These are phyloP conservation scores for Debaryomyces castellii DNA, from an alignment of 805 yeast genomes.

Conservation along the genomic window DNA sequence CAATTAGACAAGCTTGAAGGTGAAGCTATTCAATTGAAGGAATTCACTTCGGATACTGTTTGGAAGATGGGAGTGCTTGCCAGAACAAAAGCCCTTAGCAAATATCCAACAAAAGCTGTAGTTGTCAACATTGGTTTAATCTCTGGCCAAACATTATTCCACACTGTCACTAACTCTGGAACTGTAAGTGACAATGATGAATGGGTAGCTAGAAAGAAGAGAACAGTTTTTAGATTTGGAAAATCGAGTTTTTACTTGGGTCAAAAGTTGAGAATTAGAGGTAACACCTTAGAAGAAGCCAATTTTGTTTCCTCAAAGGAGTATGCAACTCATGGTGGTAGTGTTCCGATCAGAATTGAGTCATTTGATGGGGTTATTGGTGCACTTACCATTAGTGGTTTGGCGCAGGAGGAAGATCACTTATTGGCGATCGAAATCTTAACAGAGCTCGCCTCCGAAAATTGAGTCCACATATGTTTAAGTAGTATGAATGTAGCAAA, in stretches of 20 bases:
- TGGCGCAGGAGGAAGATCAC: conserved; percentile 57
- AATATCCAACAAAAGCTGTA: conserved; percentile 29
- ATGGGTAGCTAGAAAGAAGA: conserved; percentile 53
- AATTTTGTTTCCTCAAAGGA: conserved; percentile 40
- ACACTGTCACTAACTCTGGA: conserved; percentile 36
- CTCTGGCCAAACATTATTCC: conserved; percentile 49
- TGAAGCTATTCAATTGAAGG: conserved; percentile 16
- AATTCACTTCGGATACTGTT: conserved; percentile 37
- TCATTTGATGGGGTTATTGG: conserved; percentile 41
- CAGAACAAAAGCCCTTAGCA: conserved; percentile 30
- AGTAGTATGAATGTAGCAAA: background rate
- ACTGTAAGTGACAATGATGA: conserved; percentile 50
- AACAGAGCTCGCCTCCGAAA: background rate
- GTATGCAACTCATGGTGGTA: conserved; percentile 58
- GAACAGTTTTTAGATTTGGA: conserved; percentile 47
- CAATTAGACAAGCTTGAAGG: conserved; percentile 22
- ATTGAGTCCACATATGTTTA: background rate
- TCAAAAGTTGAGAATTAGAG: conserved; percentile 35
- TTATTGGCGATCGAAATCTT: conserved; percentile 41
- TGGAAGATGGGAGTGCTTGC: conserved; percentile 47
- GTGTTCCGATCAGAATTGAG: conserved; percentile 46
- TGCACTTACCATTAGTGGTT: conserved; percentile 55
- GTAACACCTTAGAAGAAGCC: conserved; percentile 36
- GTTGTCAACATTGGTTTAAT: conserved; percentile 49
- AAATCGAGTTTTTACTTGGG: conserved; percentile 50